These are phyloP conservation scores for Apophysomyces elegans DNA, from an alignment of 371 early-diverging fungal species.

Conservation along the genomic window DNA sequence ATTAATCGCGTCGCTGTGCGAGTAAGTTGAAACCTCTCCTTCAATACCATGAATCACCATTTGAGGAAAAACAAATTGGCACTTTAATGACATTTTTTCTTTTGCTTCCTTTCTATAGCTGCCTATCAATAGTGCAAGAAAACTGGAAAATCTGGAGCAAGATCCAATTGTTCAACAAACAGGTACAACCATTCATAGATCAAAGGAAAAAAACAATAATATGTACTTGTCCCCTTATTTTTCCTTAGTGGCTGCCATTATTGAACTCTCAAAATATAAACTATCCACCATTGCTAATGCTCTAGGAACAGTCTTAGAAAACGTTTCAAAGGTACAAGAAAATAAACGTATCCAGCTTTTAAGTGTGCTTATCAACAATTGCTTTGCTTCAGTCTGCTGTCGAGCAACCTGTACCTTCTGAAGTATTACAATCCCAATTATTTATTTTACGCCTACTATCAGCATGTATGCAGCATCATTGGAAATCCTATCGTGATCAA, in stretches of 20 bases:
- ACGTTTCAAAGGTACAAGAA: conserved; percentile 61
- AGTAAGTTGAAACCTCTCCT: conserved; percentile 30
- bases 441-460: conserved; percentile 75
- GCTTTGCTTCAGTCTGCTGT: conserved; percentile 26
- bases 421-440: conserved; percentile 75
- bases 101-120: conserved; percentile 38
- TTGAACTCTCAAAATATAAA: conserved; percentile 67
- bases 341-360: too few relatives aligned
- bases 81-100: neutral
- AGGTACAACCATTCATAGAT: conserved; percentile 24
- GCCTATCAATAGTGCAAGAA: conserved; percentile 60
- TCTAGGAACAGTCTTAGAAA: conserved; percentile 64
- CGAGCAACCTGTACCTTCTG: conserved; percentile 63
- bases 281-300: conserved; percentile 59
- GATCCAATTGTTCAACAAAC: conserved; percentile 74
- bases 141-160: conserved; percentile 61
- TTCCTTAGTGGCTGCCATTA: conserved; percentile 56
- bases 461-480: conserved; percentile 76
- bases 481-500: conserved; percentile 62
- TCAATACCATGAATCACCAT: too few relatives aligned
- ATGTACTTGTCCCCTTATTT: conserved; percentile 10
- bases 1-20: conserved; percentile 57
- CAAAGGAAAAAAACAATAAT: neutral
- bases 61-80: neutral
- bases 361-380: too few relatives aligned